phyloP scores from a whole-genome alignment of 73 alveolate species.

The Loxodes magnus region DNA sequence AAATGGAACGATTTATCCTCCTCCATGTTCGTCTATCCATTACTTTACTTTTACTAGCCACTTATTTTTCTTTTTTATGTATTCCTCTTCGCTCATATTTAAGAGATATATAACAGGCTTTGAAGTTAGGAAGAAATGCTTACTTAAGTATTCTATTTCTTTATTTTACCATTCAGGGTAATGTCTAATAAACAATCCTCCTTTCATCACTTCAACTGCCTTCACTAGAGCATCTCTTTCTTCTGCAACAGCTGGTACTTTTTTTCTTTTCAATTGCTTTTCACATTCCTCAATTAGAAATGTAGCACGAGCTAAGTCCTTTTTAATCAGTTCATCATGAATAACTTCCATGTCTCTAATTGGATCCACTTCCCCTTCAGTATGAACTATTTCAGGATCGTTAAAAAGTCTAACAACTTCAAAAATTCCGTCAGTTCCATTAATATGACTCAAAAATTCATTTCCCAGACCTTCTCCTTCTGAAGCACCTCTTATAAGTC shows the following conservation, averaged over 20 bases:
- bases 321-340: slow-evolving; percentile 75
- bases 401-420: slow-evolving; percentile 95
- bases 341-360: slow-evolving; percentile 90
- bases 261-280: slow-evolving; percentile 74
- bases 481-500: slow-evolving; percentile 92
- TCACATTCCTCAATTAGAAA: slow-evolving; percentile 69
- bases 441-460: slow-evolving; percentile 90
- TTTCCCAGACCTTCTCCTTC: slow-evolving; percentile 98
- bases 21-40: slow-evolving; percentile 87
- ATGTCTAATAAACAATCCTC: no score
- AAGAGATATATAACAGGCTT: slow-evolving; percentile 94
- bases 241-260: slow-evolving; percentile 65
- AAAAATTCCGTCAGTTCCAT: slow-evolving; percentile 90
- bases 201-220: slow-evolving; percentile 61
- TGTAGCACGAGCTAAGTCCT: slow-evolving; percentile 65
- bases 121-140: slow-evolving; percentile 83
- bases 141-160: slow-evolving; percentile 86
- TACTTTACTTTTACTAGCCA: slow-evolving; percentile 73
- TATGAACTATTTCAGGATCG: slow-evolving; percentile 83
- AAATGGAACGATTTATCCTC: slow-evolving; percentile 91
- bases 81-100: slow-evolving; percentile 79
- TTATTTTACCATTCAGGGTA: slow-evolving; percentile 88
- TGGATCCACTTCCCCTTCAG: slow-evolving; percentile 95
- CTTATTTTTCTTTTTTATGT: slow-evolving; percentile 78
- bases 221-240: slow-evolving; percentile 71